Percentiles rank a stretch among this genome's conserved stretches.
Conservation (phyloP, 202 grass and related monocot genomes). For the Elaeis oleifera region DNA sequence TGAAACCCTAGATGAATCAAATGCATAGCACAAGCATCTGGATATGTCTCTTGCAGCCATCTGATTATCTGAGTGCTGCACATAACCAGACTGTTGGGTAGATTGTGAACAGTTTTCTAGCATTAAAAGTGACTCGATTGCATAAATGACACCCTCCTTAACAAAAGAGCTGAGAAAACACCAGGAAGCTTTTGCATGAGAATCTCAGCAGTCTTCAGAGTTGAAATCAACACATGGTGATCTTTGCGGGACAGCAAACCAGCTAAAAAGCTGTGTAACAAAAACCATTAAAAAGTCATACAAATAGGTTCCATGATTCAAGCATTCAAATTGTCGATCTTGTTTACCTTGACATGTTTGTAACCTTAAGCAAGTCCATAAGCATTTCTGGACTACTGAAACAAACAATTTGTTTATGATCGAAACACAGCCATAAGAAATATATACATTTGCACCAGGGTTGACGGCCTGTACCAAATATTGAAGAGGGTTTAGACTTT, state of each 20-base stretch:
- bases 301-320: slow-evolving; percentile 16
- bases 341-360: slow-evolving; percentile 85
- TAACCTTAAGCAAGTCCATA: slow-evolving; percentile 65
- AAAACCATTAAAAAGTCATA: slow-evolving; percentile 26
- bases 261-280: slow-evolving; percentile 87
- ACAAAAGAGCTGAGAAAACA: slow-evolving; percentile 86
- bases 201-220: slow-evolving; percentile 79
- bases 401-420: slow-evolving; percentile 88
- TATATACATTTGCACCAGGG: slow-evolving; percentile 69
- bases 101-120: slow-evolving; percentile 53
- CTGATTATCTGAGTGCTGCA: slow-evolving; percentile 37
- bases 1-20: slow-evolving; percentile 40
- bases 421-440: slow-evolving; percentile 85
- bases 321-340: slow-evolving; percentile 5
- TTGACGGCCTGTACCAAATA: slow-evolving; percentile 54
- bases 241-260: slow-evolving; percentile 82
- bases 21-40: slow-evolving; percentile 86
- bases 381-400: slow-evolving; percentile 85
- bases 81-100: slow-evolving; percentile 23
- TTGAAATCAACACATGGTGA: slow-evolving; percentile 68
- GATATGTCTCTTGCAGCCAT: slow-evolving; percentile 41
- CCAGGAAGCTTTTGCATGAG: slow-evolving; percentile 98
- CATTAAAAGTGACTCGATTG: slow-evolving; percentile 60
- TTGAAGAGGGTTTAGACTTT: slow-evolving; percentile 18
- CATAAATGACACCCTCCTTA: slow-evolving; percentile 91